Evolutionary conservation across 257 asterid genomes (phyloP), one percentile per base, ranked within the genome.

Genomic region (Solanum habrochaites): DNA sequence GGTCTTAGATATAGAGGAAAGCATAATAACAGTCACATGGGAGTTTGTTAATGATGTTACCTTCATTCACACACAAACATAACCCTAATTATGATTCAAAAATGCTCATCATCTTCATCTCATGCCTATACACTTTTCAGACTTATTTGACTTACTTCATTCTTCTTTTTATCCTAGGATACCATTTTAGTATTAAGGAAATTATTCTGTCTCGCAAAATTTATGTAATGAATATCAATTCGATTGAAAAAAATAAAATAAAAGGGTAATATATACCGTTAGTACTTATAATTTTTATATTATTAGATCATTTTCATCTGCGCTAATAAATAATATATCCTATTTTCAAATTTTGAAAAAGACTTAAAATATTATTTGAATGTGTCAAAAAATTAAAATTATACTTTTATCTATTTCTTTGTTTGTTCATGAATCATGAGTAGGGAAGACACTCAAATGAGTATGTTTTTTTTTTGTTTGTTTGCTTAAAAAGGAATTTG

Each of bases 21-120:
- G 42, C 86, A 88, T 91, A 60, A 93, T 91, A 85, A 27, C 87
- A 87, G 81, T 85, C 91, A 92, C 93, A 90, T 93, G 94, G 86
- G 80, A 84, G 87, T 56, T 47, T 86, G 85, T 89, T 85, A 91
- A 92, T 94, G 91, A 93, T 93, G 88, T 83, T 92, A 69, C 87
- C 95, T 91, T 93, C 92, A 42, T 89, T 86, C 47, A 80, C 91
- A 92, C 92, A 87, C 94, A 86, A 86, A 66, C 56, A 56, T 31
- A 70, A 49, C 87, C 45, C 82, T 91, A 87, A 87, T 87, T 86
- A 89, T 86, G 35, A 64, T 21, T 37, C 82, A 85, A 64, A 56
- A 21, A 4, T 85, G 67, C 60, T 21, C 74, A 80, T 80, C 75
- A 32, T 86, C 32, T n/a, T 27, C 84, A 69, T 88, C 67, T 83